Conservation (phyloP, 805 yeast genomes). For the Monosporozyma aquatica region DNA sequence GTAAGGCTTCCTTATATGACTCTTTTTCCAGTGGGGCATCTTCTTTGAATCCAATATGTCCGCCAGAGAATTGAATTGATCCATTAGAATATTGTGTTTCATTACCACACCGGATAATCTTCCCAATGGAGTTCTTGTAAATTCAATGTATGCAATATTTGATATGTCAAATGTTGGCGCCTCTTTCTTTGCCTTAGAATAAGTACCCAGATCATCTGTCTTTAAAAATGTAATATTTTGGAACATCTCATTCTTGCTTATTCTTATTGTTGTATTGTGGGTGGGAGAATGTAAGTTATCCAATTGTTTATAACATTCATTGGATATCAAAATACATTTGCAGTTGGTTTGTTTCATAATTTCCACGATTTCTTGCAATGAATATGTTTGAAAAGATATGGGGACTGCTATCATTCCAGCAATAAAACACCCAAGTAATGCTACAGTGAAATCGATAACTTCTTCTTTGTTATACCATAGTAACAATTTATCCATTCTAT, state of each 20-base stretch:
- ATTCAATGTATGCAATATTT: constrained; percentile 89
- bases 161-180: constrained; percentile 64
- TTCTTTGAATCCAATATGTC: constrained; percentile 54
- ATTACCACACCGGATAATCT: constrained; percentile 89
- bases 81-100: constrained; percentile 78
- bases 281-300: constrained; percentile 49
- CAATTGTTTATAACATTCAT: constrained; percentile 61
- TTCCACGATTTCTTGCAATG: constrained; percentile 54
- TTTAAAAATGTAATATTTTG: constrained; percentile 36
- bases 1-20: constrained; percentile 37
- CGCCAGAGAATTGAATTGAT: constrained; percentile 74
- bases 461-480: constrained; percentile 78
- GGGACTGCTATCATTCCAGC: constrained; percentile 96
- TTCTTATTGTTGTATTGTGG: constrained; percentile 26
- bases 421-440: constrained; percentile 82
- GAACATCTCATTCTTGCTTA: constrained; percentile 26
- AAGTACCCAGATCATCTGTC: constrained; percentile 79
- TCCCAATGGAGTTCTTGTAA: constrained; percentile 81
- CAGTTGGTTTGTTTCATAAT: constrained; percentile 69
- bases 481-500: constrained; percentile 75
- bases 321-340: constrained; percentile 73
- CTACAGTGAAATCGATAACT: constrained; percentile 74
- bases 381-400: constrained; percentile 61
- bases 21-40: constrained; percentile 39
- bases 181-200: constrained; percentile 47